A percentile compares a stretch with the other conserved stretches of the same genome.
Evolutionary conservation across 2,329 filamentous ascomycete species (phyloP).

Genomic region (Penicillium expansum): DNA sequence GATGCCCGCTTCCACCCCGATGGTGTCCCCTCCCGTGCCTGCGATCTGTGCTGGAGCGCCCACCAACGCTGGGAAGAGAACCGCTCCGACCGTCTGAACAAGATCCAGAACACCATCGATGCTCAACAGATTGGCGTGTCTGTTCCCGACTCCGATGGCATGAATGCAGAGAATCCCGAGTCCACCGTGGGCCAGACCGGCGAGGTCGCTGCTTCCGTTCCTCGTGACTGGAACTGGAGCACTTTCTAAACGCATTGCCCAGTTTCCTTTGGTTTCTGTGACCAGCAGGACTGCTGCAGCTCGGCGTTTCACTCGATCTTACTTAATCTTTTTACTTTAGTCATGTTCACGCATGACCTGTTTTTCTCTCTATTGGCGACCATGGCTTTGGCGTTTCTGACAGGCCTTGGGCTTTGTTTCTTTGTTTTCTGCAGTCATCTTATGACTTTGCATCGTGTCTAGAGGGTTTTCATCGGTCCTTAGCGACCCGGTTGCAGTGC

Average conservation of each 20-base stretch:
- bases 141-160: constrained; percentile 22
- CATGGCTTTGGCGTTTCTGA: constrained; percentile 17
- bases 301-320: constrained; percentile 4
- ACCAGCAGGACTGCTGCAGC: constrained; percentile 19
- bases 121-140: constrained; percentile 24
- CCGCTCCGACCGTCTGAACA: constrained; percentile 51
- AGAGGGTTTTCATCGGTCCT: background rate
- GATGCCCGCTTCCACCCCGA: constrained; percentile 62
- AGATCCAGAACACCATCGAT: constrained; percentile 44
- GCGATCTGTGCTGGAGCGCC: constrained; percentile 59
- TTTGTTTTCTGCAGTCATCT: background rate
- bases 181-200: constrained; percentile 25
- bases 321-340: background rate
- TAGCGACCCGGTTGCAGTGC: background rate
- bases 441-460: constrained; percentile 1
- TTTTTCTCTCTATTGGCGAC: constrained; percentile 13
- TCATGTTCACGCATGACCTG: background rate
- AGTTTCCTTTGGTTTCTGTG: constrained; percentile 3
- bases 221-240: constrained; percentile 61
- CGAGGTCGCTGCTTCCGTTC: constrained; percentile 55
- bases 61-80: constrained; percentile 57
- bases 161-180: constrained; percentile 22
- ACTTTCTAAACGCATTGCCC: constrained; percentile 50
- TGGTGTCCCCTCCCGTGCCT: constrained; percentile 55
- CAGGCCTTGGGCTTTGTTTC: background rate